Base-by-base conservation (phyloP, 306 rosid species). In the Malus orientalis region DNA sequence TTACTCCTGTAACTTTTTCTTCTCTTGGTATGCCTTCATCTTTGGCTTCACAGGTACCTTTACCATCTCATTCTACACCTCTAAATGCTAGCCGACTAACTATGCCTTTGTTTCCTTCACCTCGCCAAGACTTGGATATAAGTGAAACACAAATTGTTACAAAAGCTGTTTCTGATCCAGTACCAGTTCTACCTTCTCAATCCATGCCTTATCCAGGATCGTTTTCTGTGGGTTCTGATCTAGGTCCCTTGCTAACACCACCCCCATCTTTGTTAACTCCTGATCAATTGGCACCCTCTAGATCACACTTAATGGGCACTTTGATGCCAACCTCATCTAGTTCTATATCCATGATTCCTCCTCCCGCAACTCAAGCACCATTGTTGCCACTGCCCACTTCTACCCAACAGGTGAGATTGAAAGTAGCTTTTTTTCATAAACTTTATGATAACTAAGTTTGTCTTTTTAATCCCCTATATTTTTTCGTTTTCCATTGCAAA, bases 351-450 rank as follows among this genome's bases (percentile, higher is more conserved):
- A 55, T 66, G 38, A 62, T 84, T 71, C 83, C 89, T 80, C 80
- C 79, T 61, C 8, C 19, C 2, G 74, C 69, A 18, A 74, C 82
- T 81, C 88, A 77, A 83, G 82, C 83, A 76, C 85, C 93, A 61
- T 58, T 86, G 49, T 85, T 89, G n/a, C 91, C 89, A 15, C 79
- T 80, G 76, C 94, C 91, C 11, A 79, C 67, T 70, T 74, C 83
- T 47, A 14, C 5, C 67, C 88, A 66, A 75, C 83, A 89, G 91
- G 94, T 91, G 57, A 80, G 86, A 30, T 89, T 51, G 85, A 14
- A n/a, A 44, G 51, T 55, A 36, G 71, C 11, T 5, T 13, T 72
- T 44, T 11, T 53, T 66, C 15, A 5, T 6, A 2, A 22, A 57
- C 22, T 33, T 58, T 22, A 11, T 22, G 11, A 55, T 53, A 36